Conservation (phyloP, 495 filamentous ascomycete species). For the Neurospora sp. region DNA sequence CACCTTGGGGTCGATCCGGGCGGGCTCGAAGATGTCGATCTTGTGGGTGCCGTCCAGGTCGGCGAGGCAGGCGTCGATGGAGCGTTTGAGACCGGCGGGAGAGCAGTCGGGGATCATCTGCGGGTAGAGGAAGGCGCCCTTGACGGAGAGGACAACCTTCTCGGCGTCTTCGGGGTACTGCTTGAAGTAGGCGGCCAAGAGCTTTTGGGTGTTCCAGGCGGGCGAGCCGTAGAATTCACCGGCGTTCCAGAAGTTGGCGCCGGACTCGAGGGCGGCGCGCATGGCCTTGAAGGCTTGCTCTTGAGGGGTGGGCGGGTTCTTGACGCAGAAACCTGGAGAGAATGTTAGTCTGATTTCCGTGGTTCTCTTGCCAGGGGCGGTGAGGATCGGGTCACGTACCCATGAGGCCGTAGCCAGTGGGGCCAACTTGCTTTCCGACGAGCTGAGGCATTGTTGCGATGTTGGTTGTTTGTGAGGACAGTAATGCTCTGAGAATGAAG, state of each 20-base stretch:
- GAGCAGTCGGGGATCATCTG: slow-evolving; percentile 38
- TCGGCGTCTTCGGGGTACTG: slow-evolving; percentile 56
- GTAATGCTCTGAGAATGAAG: background rate
- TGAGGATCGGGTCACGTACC: slow-evolving; percentile 14
- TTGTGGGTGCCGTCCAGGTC: slow-evolving; percentile 59
- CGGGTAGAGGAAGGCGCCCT: slow-evolving; percentile 39
- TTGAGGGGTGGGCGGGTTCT: background rate
- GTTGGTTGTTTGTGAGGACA: background rate
- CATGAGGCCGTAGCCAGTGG: slow-evolving; percentile 43
- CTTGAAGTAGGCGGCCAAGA: slow-evolving; percentile 54
- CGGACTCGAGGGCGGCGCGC: slow-evolving; percentile 49
- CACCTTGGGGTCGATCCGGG: slow-evolving; percentile 50
- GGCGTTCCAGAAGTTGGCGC: slow-evolving; percentile 66
- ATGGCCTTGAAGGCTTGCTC: slow-evolving; percentile 49
- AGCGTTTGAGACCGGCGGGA: slow-evolving; percentile 49
- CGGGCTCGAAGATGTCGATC: slow-evolving; percentile 73
- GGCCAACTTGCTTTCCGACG: slow-evolving; percentile 36
- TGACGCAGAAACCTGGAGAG: background rate
- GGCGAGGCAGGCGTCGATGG: slow-evolving; percentile 53
- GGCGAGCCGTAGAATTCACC: slow-evolving; percentile 68
- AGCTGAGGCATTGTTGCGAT: slow-evolving; percentile 29
- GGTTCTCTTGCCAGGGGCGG: background rate
- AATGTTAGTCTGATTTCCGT: background rate
- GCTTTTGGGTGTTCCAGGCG: slow-evolving; percentile 51
- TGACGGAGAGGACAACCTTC: slow-evolving; percentile 56